Base-by-base conservation (phyloP, 225 moss, liverwort and hornwort species). In the Lunularia cruciata region DNA sequence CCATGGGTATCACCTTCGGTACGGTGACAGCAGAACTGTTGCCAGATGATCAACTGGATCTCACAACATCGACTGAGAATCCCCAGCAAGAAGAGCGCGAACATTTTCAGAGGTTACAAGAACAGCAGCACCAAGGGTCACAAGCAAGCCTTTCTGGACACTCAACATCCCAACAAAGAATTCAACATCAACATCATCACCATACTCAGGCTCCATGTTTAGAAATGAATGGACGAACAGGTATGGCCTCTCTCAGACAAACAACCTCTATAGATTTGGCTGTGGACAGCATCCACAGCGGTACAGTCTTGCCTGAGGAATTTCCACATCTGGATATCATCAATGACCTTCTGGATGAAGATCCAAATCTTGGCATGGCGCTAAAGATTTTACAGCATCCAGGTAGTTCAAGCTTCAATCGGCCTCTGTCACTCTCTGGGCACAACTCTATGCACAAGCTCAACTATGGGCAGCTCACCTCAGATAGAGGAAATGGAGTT, bases 261-360 rank as follows among this genome's bases (percentile, higher is more conserved):
- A 60, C 75, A 40, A 42, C 35, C 1, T 64, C 76, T 31, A 74
- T 77, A 74, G 85, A 81, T 55, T 74, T 81, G 2, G 30, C 76
- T 40, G 32, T 82, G 76, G 96, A 92, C 71, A 82, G 80, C 55
- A 74, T 77, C 27, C 89, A 81, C 52, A 82, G 70, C 48, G 91
- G 87, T 72, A 83, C 87, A 63, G 83, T 75, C 6, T 84, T 89
- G 86, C 88, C 91, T 70, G 98, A 98, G 76, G 98, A 98, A 67
- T 98, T 98, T 68, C 98, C 98, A 22, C 98, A 98, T 77, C 84
- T 93, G 63, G 98, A 98, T 76, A 98, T 98, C 63, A 98, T 98
- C 68, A 98, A 89, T 63, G 88, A 98, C 68, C 81, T 98, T 69
- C 69, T 98, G 74, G 98, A 98, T 78, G 98, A 98, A 75, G 98